Conservation (phyloP, 805 yeast genomes). For the Schwanniomyces polymorphus region DNA sequence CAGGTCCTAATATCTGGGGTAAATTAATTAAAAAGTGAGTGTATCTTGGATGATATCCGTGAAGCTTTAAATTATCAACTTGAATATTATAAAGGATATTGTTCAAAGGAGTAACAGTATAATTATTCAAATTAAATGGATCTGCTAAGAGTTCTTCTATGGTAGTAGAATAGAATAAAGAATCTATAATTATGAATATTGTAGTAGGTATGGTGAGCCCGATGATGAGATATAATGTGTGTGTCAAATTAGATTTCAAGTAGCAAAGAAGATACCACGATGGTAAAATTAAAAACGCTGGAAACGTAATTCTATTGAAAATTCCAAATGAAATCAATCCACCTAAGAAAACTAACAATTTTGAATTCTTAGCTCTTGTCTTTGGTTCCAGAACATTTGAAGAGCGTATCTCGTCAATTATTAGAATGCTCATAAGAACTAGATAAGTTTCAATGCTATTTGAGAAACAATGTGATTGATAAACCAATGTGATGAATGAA, state of each 20-base stretch:
- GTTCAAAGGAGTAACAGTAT: conserved; percentile 72
- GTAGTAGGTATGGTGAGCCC: conserved; percentile 37
- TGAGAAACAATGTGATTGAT: conserved; percentile 88
- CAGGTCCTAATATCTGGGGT: conserved; percentile 84
- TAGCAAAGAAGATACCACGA: conserved; percentile 44
- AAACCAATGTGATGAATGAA: conserved; percentile 70
- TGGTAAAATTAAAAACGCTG: conserved; percentile 73
- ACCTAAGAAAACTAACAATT: conserved; percentile 41
- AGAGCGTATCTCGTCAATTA: conserved; percentile 45
- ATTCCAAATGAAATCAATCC: conserved; percentile 60
- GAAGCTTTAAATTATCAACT: conserved; percentile 59
- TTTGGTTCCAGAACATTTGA: conserved; percentile 9
- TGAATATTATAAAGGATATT: conserved; percentile 71
- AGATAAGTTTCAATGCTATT: conserved; percentile 75
- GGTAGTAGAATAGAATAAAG: conserved; percentile 35
- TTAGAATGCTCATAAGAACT: conserved; percentile 48
- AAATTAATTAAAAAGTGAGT: conserved; percentile 74
- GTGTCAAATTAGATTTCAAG: conserved; percentile 30
- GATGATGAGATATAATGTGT: conserved; percentile 12
- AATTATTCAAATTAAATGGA: conserved; percentile 18
- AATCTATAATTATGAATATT: conserved; percentile 53
- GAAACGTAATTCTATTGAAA: conserved; percentile 84
- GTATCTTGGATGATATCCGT: conserved; percentile 81
- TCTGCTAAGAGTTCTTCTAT: conserved; percentile 4
- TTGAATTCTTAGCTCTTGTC: neutral